Percentiles rank a stretch among this genome's conserved stretches.
These are phyloP conservation scores for Claviceps sp. DNA, from an alignment of 2,329 filamentous ascomycete species.

Conservation along the genomic window DNA sequence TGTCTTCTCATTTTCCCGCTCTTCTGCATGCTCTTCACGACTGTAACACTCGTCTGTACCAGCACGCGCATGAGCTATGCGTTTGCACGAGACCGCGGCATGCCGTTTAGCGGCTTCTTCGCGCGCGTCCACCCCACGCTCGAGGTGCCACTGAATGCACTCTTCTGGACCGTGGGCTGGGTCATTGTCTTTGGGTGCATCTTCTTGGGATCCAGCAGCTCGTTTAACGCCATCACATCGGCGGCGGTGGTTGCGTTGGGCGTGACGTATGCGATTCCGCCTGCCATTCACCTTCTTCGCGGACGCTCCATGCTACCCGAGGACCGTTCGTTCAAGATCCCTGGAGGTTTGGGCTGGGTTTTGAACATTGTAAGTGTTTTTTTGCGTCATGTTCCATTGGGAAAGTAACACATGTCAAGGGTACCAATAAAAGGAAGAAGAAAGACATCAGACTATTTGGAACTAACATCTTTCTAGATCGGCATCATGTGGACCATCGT, in stretches of 20 bases:
- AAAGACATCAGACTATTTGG: neutral
- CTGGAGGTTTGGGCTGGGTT: constrained; percentile 22
- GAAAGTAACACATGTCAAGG: neutral
- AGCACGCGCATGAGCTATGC: constrained; percentile 55
- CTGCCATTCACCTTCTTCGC: constrained; percentile 53
- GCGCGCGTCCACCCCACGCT: constrained; percentile 47
- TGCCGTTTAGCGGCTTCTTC: constrained; percentile 50
- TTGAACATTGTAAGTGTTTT: constrained; percentile 15
- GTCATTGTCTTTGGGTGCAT: constrained; percentile 58
- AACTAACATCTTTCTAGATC: constrained; percentile 6
- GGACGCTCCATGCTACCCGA: constrained; percentile 53
- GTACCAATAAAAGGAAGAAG: neutral
- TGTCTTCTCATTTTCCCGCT: constrained; percentile 55
- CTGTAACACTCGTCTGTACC: constrained; percentile 51
- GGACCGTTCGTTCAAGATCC: constrained; percentile 23
- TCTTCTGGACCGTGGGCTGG: constrained; percentile 46
- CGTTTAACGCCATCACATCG: constrained; percentile 61
- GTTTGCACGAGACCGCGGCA: constrained; percentile 50
- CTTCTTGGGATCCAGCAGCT: constrained; percentile 51
- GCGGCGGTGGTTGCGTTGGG: constrained; percentile 62
- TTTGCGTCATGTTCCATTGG: neutral
- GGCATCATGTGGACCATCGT: constrained; percentile 53
- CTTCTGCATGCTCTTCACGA: constrained; percentile 39
- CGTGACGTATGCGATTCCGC: constrained; percentile 63
- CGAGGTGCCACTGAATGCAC: constrained; percentile 52